These are phyloP conservation scores for Cladosporium sp. DNA, from an alignment of 2,329 filamentous ascomycete genomes.

Conservation along the genomic window DNA sequence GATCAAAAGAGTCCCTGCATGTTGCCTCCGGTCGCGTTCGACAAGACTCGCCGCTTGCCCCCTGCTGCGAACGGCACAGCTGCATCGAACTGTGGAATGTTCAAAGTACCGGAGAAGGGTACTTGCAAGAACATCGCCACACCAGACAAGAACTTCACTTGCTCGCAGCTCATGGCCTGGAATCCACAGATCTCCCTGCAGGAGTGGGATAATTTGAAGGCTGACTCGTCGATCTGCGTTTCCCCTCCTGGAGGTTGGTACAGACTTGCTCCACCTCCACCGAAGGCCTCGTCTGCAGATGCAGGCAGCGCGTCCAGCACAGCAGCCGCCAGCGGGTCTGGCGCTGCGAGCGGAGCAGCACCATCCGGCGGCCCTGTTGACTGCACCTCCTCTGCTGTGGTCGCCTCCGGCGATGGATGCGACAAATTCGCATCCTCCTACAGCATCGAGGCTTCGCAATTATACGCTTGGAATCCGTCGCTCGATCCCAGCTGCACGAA, in stretches of 20 bases:
- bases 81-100: neutral
- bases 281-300: neutral
- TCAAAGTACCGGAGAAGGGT: neutral
- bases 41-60: neutral
- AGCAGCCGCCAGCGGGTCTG: too few species aligned
- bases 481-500: neutral
- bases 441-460: neutral
- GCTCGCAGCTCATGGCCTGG: constrained; percentile 10
- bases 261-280: neutral
- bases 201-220: constrained; percentile 7
- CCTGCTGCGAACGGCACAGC: neutral
- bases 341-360: too few species aligned
- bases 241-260: constrained; percentile 9
- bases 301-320: neutral
- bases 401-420: neutral
- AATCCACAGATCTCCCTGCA: constrained; percentile 13
- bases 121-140: neutral
- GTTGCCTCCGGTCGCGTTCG: neutral
- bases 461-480: constrained; percentile 15
- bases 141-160: neutral
- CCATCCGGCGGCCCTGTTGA: too few species aligned
- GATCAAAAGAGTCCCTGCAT: constrained; percentile 5
- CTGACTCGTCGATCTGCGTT: constrained; percentile 11
- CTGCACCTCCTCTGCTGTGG: constrained; percentile 21
- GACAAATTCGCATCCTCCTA: neutral